Evolutionary conservation across 345 rosid genomes (phyloP).

Genomic region (Ceriops tagal): DNA sequence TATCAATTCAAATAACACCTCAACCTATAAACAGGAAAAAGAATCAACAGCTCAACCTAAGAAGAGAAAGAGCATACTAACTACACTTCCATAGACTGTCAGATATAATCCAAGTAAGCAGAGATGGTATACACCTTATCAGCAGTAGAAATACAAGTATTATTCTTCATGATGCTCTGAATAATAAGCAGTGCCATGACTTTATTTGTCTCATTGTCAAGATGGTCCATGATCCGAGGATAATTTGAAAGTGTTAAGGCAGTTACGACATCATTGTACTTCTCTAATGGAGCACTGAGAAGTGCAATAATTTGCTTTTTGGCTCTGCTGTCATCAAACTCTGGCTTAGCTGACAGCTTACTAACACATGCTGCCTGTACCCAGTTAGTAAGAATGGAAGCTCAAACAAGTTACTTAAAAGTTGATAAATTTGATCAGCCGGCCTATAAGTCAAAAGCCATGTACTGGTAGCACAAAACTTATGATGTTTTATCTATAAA

Average conservation of each 20-base stretch:
- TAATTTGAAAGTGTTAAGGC: conserved; percentile 82
- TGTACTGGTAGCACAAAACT: not conserved
- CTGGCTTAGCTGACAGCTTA: conserved; percentile 66
- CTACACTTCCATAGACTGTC: conserved; percentile 3
- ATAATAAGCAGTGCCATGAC: conserved; percentile 88
- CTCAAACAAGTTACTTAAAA: not conserved
- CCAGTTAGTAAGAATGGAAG: conserved; percentile 11
- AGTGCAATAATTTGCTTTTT: conserved; percentile 89
- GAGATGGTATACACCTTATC: conserved; percentile 50
- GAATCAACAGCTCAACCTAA: no score
- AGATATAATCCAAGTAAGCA: not conserved
- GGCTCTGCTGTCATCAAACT: conserved; percentile 73
- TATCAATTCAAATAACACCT: conserved; percentile 80
- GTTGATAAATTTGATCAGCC: not conserved
- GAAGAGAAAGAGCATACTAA: not conserved
- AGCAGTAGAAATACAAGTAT: conserved; percentile 64
- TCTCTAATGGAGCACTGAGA: conserved; percentile 94
- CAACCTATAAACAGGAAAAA: conserved; percentile 51
- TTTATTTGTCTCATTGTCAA: conserved; percentile 80
- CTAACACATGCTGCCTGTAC: conserved; percentile 84
- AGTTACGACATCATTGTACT: conserved; percentile 81
- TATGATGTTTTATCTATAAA: not conserved
- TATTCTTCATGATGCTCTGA: conserved; percentile 94
- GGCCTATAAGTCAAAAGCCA: conserved; percentile 1
- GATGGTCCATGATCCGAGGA: conserved; percentile 79